These are phyloP conservation scores for Teratosphaeria destructans DNA, from an alignment of 2,329 filamentous ascomycete species.

Conservation along the genomic window DNA sequence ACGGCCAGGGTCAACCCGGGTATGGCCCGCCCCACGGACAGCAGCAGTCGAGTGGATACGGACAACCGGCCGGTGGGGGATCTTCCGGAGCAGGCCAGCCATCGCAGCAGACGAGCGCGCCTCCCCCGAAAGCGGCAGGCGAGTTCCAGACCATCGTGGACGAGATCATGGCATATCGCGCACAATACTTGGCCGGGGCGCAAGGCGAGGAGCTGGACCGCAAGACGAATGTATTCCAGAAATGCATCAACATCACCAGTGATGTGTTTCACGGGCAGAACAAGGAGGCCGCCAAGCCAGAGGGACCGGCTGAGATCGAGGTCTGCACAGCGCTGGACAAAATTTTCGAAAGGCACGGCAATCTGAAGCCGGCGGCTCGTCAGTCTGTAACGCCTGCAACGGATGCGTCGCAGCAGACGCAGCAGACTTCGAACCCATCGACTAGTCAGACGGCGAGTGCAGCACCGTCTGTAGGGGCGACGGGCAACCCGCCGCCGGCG, in stretches of 20 bases:
- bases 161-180: constrained; percentile 15
- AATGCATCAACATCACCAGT: not conserved
- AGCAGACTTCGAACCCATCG: not conserved
- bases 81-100: not conserved
- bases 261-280: not conserved
- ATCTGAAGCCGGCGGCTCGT: not conserved
- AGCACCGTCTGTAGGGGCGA: not conserved
- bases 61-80: not conserved
- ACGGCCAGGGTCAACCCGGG: constrained; percentile 4
- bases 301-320: not conserved
- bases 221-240: not conserved
- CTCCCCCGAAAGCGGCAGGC: constrained; percentile 7
- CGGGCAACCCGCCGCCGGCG: not conserved
- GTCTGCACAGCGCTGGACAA: not conserved
- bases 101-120: constrained; percentile 5
- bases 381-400: not conserved
- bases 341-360: not conserved
- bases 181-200: constrained; percentile 7
- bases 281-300: not conserved
- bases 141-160: constrained; percentile 15
- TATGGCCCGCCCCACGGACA: not conserved
- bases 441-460: not conserved
- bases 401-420: not conserved
- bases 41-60: not conserved
- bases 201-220: not conserved